Base-by-base conservation (phyloP, 23 red algal species). In the Cyanidiococcus yangmingshanensis region DNA sequence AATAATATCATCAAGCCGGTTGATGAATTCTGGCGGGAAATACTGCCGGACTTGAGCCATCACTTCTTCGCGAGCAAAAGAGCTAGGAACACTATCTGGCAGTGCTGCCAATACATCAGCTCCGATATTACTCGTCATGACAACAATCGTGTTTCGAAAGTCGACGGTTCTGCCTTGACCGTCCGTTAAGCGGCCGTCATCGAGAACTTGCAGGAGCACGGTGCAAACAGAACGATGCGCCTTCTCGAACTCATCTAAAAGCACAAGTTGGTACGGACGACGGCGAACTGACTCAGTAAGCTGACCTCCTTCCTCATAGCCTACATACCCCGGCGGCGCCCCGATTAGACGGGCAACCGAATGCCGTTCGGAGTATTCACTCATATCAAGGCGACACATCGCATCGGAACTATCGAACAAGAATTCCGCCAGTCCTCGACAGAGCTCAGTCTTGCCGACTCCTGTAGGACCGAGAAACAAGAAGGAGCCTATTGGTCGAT, bases 181-280 rank as follows among this genome's bases (percentile, higher is more conserved):
- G 68, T 89, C 86, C 0, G 80, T 89, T 2, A 89, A 68, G 37
- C 76, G 57, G 2, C 86, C 86, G 38, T 89, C 86, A 36, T 89
- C 86, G 30, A 89, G 63, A 26, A 89, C 37, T 54, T 89, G 86
- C 1, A 89, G 26, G 0, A 89, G 68, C 41, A 85, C 68, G 1
- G 75, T 80, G 1, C 50, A 37, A 7, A 89, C 79, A 0, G 58
- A 71, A 17, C 59, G 80, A 0, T 86, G 82, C 3, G 86, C 86
- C 79, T 89, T 89, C 75, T 89, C 86, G 37, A 85, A 79, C n/a
- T 89, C 86, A 59, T 89, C 86, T 18, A 89, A 76, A 38, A 89
- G 54, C 25, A 89, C 68, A 0, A 89, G 21, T 29, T 86, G 81
- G 39, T 84, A 89, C 15, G 86, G 86, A 35, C 86, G 79, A 24